phyloP scores from a whole-genome alignment of 768 basidiomycete species.

The Xerocomus spinulosus region DNA sequence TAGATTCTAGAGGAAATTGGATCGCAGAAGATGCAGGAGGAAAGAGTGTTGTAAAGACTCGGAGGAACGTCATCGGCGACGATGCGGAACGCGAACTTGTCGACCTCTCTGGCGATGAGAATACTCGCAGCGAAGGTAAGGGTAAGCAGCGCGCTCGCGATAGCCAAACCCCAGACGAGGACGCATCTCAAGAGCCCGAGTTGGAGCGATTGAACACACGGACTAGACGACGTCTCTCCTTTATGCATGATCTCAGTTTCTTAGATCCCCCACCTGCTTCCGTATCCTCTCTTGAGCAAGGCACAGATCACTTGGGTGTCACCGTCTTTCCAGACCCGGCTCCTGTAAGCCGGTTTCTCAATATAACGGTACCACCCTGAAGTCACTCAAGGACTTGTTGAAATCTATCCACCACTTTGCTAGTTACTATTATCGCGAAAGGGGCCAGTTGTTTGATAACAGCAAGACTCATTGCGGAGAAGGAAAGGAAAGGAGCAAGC shows the following conservation, averaged over 20 bases:
- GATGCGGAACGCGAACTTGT: conserved; percentile 24
- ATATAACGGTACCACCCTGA: conserved; percentile 7
- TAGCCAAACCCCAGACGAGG: conserved; percentile 5
- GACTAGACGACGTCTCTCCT: conserved; percentile 42
- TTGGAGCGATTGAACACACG: conserved; percentile 16
- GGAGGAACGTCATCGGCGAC: conserved; percentile 21
- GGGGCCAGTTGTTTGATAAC: conserved; percentile 53
- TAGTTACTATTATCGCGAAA: conserved; percentile 55
- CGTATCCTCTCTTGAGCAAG: conserved; percentile 10
- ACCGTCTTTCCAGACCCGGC: conserved; percentile 38
- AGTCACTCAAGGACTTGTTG: conserved; percentile 41
- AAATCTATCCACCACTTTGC: conserved; percentile 51
- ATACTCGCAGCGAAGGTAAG: conserved; percentile 11
- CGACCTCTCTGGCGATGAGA: conserved; percentile 22
- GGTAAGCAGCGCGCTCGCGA: conserved; percentile 24
- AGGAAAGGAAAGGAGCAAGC: conserved; percentile 32
- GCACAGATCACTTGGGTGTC: conserved; percentile 1
- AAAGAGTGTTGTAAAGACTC: conserved; percentile 36
- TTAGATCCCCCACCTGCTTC: conserved; percentile 35
- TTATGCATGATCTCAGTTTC: conserved; percentile 50
- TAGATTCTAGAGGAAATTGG: conserved; percentile 57
- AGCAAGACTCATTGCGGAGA: conserved; percentile 43
- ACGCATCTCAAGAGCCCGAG: conserved; percentile 11
- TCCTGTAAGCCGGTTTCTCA: conserved; percentile 39
- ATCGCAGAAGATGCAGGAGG: conserved; percentile 66